A percentile compares a stretch with the other conserved stretches of the same genome.
These are phyloP conservation scores for Mycena olivaceomarginata DNA, from an alignment of 768 basidiomycete genomes.

Conservation along the genomic window DNA sequence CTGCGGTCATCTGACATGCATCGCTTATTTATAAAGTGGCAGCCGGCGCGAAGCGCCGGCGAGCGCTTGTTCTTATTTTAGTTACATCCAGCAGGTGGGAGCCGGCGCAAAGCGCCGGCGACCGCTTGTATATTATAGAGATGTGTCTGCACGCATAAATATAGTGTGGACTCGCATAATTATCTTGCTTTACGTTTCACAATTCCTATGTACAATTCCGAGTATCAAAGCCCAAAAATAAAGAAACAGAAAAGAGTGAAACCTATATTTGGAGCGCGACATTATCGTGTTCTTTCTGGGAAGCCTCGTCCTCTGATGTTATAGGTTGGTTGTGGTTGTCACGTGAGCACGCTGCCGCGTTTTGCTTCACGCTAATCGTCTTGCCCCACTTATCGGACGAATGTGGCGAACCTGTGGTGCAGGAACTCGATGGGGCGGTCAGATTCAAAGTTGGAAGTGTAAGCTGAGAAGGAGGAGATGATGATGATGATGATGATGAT, in stretches of 20 bases:
- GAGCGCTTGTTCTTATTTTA: too few species aligned
- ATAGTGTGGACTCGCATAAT: too few species aligned
- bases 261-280: neutral
- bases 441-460: slow-evolving; percentile 1
- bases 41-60: too few species aligned
- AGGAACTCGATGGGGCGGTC: neutral
- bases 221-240: neutral
- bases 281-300: neutral
- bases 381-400: neutral
- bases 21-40: too few species aligned
- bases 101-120: too few species aligned
- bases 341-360: neutral
- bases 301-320: neutral
- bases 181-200: neutral
- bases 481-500: neutral
- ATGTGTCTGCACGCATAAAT: too few species aligned
- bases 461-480: neutral
- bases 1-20: too few species aligned
- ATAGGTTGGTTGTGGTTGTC: neutral
- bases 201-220: neutral
- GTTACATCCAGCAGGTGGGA: too few species aligned
- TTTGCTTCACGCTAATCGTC: neutral
- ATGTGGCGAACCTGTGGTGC: neutral
- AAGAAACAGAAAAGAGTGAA: neutral
- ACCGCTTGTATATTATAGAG: too few species aligned